A percentile compares a stretch with the other conserved stretches of the same genome.
Evolutionary conservation across 2,329 filamentous ascomycete species (phyloP).

Genomic region (Fusarium tanahbumbuense): DNA sequence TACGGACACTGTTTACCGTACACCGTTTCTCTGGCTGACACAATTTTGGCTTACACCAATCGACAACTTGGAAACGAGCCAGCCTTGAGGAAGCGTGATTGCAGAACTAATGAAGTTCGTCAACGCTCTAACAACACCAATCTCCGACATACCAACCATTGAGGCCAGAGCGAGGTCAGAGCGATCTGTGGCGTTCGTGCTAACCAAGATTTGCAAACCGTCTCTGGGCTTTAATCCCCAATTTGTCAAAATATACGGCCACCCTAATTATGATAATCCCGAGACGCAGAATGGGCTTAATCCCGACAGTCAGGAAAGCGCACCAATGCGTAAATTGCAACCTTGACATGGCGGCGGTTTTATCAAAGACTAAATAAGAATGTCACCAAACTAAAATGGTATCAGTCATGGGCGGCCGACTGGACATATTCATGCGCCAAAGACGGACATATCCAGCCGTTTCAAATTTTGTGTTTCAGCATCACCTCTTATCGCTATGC

Average conservation of each 20-base stretch:
- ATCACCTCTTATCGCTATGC: slow-evolving; percentile 16
- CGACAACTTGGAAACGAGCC: not conserved
- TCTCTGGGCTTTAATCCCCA: slow-evolving; percentile 3
- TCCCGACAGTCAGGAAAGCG: slow-evolving; percentile 14
- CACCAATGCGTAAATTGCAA: slow-evolving; percentile 4
- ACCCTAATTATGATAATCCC: slow-evolving; percentile 5
- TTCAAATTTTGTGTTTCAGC: slow-evolving; percentile 46
- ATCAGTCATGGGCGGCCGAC: slow-evolving; percentile 4
- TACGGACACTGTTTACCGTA: slow-evolving; percentile 1
- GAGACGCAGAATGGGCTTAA: slow-evolving; percentile 17
- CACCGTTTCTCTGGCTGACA: slow-evolving; percentile 1
- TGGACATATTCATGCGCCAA: slow-evolving; percentile 26
- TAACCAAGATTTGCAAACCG: slow-evolving; percentile 15
- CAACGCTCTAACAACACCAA: slow-evolving; percentile 7
- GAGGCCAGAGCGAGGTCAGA: slow-evolving; percentile 19
- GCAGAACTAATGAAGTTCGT: slow-evolving; percentile 10
- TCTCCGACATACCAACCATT: slow-evolving; percentile 3
- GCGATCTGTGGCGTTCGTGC: slow-evolving; percentile 28
- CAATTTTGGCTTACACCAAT: slow-evolving; percentile 6
- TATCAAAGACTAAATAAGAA: slow-evolving; percentile 1
- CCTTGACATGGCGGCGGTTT: slow-evolving; percentile 4
- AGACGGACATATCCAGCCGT: slow-evolving; percentile 35
- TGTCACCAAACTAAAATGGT: slow-evolving; percentile 10
- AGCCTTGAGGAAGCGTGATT: slow-evolving; percentile 1
- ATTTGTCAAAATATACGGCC: slow-evolving; percentile 10